A percentile compares a stretch with the other conserved stretches of the same genome.
Evolutionary conservation across 192 early-diverging fungal genomes (phyloP).

Genomic region (Neocallimastix lanati): DNA sequence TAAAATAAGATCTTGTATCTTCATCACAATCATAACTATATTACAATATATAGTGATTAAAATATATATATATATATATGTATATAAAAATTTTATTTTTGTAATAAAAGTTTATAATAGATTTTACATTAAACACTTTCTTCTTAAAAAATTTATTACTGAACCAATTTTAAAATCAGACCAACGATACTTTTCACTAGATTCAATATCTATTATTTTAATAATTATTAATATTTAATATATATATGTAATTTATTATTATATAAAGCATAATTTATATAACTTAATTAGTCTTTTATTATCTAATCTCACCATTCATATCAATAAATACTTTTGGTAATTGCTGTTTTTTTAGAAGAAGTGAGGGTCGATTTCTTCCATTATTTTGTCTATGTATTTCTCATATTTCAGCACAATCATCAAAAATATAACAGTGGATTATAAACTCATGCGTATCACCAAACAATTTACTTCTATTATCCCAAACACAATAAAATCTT

Average conservation of each 20-base stretch:
- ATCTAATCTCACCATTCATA: slow-evolving; percentile 15
- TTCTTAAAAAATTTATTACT: slow-evolving; percentile 32
- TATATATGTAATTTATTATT: background rate
- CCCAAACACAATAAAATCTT: slow-evolving; percentile 46
- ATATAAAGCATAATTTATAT: slow-evolving; percentile 1
- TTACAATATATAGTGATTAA: no score
- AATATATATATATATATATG: no score
- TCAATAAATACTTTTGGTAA: slow-evolving; percentile 34
- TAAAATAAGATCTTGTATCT: background rate
- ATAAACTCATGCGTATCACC: slow-evolving; percentile 44
- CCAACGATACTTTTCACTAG: slow-evolving; percentile 33
- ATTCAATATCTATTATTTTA: slow-evolving; percentile 4
- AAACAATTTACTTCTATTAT: slow-evolving; percentile 36
- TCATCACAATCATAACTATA: background rate
- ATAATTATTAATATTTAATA: no score
- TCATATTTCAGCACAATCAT: slow-evolving; percentile 41
- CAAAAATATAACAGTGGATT: slow-evolving; percentile 42
- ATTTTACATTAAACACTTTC: slow-evolving; percentile 37
- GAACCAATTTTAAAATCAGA: slow-evolving; percentile 34
- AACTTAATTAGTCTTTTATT: no score
- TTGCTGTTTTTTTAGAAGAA: slow-evolving; percentile 30
- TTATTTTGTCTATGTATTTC: slow-evolving; percentile 41
- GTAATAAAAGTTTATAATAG: no score
- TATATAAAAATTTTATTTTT: no score
- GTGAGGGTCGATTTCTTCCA: slow-evolving; percentile 35